Base-by-base conservation (phyloP, 768 basidiomycete genomes). In the Termitomyces sp. region DNA sequence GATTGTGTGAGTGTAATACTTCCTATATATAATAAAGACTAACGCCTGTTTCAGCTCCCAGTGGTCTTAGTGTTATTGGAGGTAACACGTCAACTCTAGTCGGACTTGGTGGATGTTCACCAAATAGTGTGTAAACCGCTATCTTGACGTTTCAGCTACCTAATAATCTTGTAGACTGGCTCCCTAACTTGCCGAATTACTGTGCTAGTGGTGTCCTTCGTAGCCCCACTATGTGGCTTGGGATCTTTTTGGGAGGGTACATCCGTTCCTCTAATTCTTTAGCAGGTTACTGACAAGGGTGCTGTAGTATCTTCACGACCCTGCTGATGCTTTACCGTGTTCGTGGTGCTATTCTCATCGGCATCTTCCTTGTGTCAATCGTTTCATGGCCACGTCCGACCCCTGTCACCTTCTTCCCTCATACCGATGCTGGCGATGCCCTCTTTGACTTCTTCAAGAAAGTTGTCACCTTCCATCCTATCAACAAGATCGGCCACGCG, bases 311-410 rank as follows among this genome's bases (percentile, higher is more conserved):
- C 60, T 67, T 93, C 53, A 93, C 92, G 2, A 76, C 89, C 3
- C 73, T 92, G 53, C 70, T 94, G 57, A 87, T 94, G 85, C 78
- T 93, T 63, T 94, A 91, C 72, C 87, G 90, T 53, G 76, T 94
- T 66, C 87, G 86, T 58, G 92, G 90, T 33, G 87, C 90, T 10
- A 88, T 91, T 68, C 83, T 88, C 48, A 85, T 87, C 57, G 92
- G 92, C 47, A 92, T 94, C 65, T 78, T 92, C 75, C 71, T 93
- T 58, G 88, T 87, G n/a, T 84, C 90, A 24, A 79, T 93, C 70
- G 84, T 92, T 64, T 92, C 89, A 0, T 94, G 92, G 92, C 90
- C 91, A 0, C 84, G 92, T n/a, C 78, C 82, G 0, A 92, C 92
- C 0, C 35, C 83, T 8, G 86, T 94, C 65, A 93, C 92, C 13